phyloP scores from a whole-genome alignment of 192 early-diverging fungal genomes.

The Entomortierella chlamydospora region DNA sequence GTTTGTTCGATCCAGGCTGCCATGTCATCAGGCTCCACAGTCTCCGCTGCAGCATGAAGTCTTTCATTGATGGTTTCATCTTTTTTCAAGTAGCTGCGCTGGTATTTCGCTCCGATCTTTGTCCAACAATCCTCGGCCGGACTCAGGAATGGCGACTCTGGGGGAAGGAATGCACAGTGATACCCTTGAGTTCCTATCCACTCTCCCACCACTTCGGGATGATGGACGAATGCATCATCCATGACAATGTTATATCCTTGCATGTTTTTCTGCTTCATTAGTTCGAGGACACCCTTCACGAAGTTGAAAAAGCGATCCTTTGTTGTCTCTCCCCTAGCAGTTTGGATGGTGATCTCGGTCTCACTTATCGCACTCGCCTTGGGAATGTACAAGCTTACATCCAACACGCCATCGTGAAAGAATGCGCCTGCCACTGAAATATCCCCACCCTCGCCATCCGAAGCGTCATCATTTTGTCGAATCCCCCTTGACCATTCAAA shows the following conservation, averaged over 20 bases:
- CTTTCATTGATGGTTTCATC: not conserved
- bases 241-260: conserved; percentile 38
- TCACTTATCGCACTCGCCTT: too few species aligned
- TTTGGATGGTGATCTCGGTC: too few species aligned
- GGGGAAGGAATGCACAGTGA: conserved; percentile 17
- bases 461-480: too few species aligned
- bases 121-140: conserved; percentile 41
- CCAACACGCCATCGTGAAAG: too few species aligned
- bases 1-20: not conserved
- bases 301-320: not conserved
- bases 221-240: conserved; percentile 38
- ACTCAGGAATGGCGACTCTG: conserved; percentile 38
- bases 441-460: too few species aligned
- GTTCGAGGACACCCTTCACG: not conserved
- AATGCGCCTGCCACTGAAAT: too few species aligned
- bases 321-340: not conserved
- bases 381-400: too few species aligned
- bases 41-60: not conserved
- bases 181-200: conserved; percentile 3
- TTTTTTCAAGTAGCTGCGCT: not conserved
- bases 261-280: conserved; percentile 14
- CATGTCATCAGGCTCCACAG: not conserved
- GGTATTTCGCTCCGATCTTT: conserved; percentile 17
- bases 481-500: too few species aligned
- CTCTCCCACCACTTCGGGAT: not conserved